These are phyloP conservation scores for Phytophthora niederhauseri DNA, from an alignment of 352 stramenopile species.

Conservation along the genomic window DNA sequence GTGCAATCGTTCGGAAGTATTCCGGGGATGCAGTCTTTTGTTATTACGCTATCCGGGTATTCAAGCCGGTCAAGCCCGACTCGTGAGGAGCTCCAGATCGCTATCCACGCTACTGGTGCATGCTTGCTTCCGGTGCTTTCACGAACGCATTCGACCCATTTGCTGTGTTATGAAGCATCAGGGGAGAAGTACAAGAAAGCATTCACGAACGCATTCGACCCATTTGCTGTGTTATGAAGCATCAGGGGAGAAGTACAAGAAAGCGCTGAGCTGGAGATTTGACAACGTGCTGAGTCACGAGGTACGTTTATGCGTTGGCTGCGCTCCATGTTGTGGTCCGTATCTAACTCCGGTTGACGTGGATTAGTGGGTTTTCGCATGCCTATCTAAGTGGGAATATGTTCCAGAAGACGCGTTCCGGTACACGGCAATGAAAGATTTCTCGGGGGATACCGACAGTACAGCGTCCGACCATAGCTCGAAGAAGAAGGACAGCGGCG, in stretches of 20 bases:
- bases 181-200: slow-evolving; percentile 90
- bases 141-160: slow-evolving; percentile 80
- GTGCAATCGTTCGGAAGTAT: slow-evolving; percentile 74
- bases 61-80: slow-evolving; percentile 75
- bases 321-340: neutral
- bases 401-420: slow-evolving; percentile 59
- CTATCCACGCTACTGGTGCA: slow-evolving; percentile 82
- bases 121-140: slow-evolving; percentile 87
- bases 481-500: slow-evolving; percentile 33
- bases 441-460: slow-evolving; percentile 31
- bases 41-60: slow-evolving; percentile 87
- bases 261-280: slow-evolving; percentile 80
- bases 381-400: slow-evolving; percentile 68
- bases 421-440: slow-evolving; percentile 38
- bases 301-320: slow-evolving; percentile 39
- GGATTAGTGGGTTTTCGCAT: slow-evolving; percentile 79
- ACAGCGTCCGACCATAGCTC: slow-evolving; percentile 26
- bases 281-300: slow-evolving; percentile 82
- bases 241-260: slow-evolving; percentile 87
- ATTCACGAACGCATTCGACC: slow-evolving; percentile 80
- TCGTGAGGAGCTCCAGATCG: slow-evolving; percentile 84
- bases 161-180: slow-evolving; percentile 76
- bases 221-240: slow-evolving; percentile 83
- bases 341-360: slow-evolving; percentile 3
- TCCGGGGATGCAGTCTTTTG: slow-evolving; percentile 75